Percentiles rank a stretch among this genome's conserved stretches.
Evolutionary conservation across 176 grass and related monocot genomes (phyloP).

Genomic region (Melocanna baccifera): DNA sequence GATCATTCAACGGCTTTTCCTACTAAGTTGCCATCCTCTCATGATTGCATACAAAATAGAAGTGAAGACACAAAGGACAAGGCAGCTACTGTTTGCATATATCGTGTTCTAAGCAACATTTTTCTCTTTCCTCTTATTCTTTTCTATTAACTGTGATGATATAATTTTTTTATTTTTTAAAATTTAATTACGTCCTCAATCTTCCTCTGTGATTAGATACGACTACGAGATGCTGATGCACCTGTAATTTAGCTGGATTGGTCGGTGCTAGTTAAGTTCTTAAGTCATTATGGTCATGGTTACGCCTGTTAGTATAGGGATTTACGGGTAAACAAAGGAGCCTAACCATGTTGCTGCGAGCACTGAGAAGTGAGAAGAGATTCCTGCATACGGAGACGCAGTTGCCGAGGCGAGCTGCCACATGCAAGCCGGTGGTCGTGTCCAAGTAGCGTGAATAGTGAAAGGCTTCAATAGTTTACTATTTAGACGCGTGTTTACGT

Average conservation of each 20-base stretch:
- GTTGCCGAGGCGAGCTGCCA: slow-evolving; percentile 24
- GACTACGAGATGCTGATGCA: neutral
- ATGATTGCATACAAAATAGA: neutral
- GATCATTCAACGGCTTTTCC: neutral
- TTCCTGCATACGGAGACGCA: slow-evolving; percentile 9
- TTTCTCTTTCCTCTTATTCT: no score
- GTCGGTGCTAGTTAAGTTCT: neutral
- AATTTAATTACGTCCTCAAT: no score
- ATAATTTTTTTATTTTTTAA: no score
- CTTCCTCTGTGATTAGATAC: neutral
- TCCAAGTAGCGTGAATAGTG: slow-evolving; percentile 19
- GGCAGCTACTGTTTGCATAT: neutral
- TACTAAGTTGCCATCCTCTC: neutral
- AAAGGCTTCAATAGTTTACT: neutral
- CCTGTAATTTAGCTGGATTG: neutral
- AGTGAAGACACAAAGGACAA: neutral
- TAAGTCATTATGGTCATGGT: neutral
- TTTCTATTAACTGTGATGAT: no score
- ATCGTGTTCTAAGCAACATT: slow-evolving; percentile 7
- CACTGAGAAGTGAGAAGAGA: neutral
- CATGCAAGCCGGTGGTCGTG: neutral
- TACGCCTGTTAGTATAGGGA: neutral
- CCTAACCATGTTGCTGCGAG: neutral
- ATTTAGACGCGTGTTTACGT: neutral
- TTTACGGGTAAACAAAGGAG: neutral